Evolutionary conservation across 1,284 basidiomycete genomes (phyloP), one percentile per base, ranked within the genome.

Genomic region (Moesziomyces aphidis): DNA sequence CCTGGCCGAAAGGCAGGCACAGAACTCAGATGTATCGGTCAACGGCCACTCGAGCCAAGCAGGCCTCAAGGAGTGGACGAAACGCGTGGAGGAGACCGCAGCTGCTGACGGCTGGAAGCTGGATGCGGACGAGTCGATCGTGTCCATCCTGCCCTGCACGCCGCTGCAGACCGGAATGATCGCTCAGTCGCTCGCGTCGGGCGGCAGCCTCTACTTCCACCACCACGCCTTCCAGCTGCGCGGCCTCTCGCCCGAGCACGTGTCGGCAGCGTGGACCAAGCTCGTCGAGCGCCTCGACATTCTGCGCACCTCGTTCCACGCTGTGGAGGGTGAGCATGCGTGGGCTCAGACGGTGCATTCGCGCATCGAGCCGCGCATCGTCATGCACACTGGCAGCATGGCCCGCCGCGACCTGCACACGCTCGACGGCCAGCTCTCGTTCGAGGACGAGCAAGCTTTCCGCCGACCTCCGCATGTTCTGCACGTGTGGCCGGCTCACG

Each of bases 151-250:
- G 46, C 83, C 83, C 0, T 82, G 80, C 61, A 83, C 82, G 21
- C 83, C 83, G 7, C 63, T 84, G 49, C 83, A 85, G 54, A 58
- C 74, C 1, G 80, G 81, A 8, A 82, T 84, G 78, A 75, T 85
- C 45, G 66, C 78, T 0, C 77, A 83, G 46, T 74, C 76, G 17
- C 63, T 81, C 23, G 69, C 72, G 5, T 73, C 67, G 7, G 49
- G 53, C 1, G 79, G 79, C 23, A 54, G 47, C 10, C 58, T 78
- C 5, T 82, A 83, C 64, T 64, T 79, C 59, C 79, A 81, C 48
- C 70, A 69, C 43, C 78, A 80, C 26, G 62, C 61, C 3, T 77
- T 77, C 56, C 26, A 50, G 50, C 47, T 77, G 9, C 7, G 7
- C 2, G 48, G 50, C 9, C 44, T 15, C 0, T n/a, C 49, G 3